Base-by-base conservation (phyloP, 169 alveolate genomes). In the Plasmodium coatneyi region DNA sequence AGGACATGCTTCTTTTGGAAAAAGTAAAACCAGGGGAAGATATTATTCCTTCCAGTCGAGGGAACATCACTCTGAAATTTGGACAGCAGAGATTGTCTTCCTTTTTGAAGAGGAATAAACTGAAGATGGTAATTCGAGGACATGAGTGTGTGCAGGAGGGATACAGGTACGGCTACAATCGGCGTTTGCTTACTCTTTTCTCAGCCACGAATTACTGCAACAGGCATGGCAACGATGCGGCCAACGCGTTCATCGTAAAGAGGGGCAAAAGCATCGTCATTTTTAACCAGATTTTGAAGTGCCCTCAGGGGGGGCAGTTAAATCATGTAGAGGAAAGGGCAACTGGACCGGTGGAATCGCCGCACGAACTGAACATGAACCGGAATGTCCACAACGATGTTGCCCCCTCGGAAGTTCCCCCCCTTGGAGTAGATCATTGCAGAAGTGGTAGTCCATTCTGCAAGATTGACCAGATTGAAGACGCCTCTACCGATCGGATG, bases 121-220 rank as follows among this genome's bases (percentile, higher is more conserved):
- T 97, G 32, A 95, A 96, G 34, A 86, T 96, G 90, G 97, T 98
- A 56, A 95, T 98, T 52, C 95, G 99, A 83, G 99, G 99, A 14
- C 99, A 98, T 92, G 99, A 98, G 93, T 98, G 99, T 93, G 99
- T 98, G 14, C 97, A 97, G 97, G 99, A 98, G 92, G 99, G 99
- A 3, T 98, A 97, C 94, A 99, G 98, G 92, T 96, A 99, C 93
- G 96, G 97, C 81, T 99, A 98, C 25, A 98, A 98, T 6, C 98
- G 98, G 19, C 87, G 94, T 16, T 89, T 98, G 54, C 86, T 98
- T n/a, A 98, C 99, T 2, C 97, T 98, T 2, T 98, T 98, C 95
- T 96, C 98, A 19, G 99, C 99, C 1, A 97, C 98, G 70, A 99
- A 98, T 91, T 98, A 98, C 84, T 98, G 99, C 95, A 98, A 98